phyloP scores from a whole-genome alignment of 78 protist species.

The slime mould (Dictyostelium discoideum) region dicty_2.7 NC_007089.4:4709501-4710000 shows the following conservation, averaged over 20 bases:
- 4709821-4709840: constrained; percentile 82
- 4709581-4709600: constrained; percentile 78
- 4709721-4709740: constrained; percentile 97
- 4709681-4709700: constrained; percentile 77
- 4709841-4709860: constrained; percentile 82
- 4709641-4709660: constrained; percentile 84
- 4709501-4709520: constrained; percentile 84
- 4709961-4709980: constrained; percentile 93
- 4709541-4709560: neutral
- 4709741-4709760: constrained; percentile 92
- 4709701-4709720: neutral
- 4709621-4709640: constrained; percentile 95
- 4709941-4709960: constrained; percentile 93
- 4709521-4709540: constrained; percentile 92
- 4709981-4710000: constrained; percentile 96
- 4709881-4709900: constrained; percentile 91
- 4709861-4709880: neutral
- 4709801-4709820: constrained; percentile 77
- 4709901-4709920: constrained; percentile 99
- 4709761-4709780: constrained; percentile 87
- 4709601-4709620: constrained; percentile 90
- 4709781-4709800: constrained; percentile 90
- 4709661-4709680: constrained; percentile 55
- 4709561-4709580: neutral
- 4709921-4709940: constrained; percentile 93